Evolutionary conservation across 139 green algal species (phyloP).

Genomic region (Parachlorella kessleri): DNA sequence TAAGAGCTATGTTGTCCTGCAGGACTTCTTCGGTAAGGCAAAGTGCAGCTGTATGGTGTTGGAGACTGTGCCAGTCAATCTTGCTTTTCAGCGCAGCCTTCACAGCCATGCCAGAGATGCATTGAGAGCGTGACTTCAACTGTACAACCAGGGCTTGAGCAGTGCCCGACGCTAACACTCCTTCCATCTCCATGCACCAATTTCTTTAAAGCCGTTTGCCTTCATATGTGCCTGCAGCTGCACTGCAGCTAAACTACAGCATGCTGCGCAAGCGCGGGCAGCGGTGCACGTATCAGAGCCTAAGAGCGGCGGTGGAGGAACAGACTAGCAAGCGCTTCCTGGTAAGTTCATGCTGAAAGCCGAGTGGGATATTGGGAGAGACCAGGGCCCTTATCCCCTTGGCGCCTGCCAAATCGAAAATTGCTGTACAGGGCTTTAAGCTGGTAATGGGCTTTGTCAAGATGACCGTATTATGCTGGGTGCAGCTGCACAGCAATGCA

Average conservation of each 20-base stretch:
- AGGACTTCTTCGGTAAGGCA: slow-evolving; percentile 42
- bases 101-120: neutral
- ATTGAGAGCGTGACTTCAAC: neutral
- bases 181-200: neutral
- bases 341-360: too few relatives aligned
- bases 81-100: neutral
- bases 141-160: neutral
- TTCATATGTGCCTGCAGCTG: neutral
- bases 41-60: neutral
- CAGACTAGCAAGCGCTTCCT: slow-evolving; percentile 26
- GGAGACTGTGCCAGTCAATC: neutral
- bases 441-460: too few relatives aligned
- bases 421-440: too few relatives aligned
- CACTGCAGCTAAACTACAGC: slow-evolving; percentile 28
- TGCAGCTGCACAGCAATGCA: too few relatives aligned
- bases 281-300: slow-evolving; percentile 26
- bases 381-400: too few relatives aligned
- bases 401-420: too few relatives aligned
- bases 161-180: neutral
- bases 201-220: neutral
- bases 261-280: slow-evolving; percentile 26
- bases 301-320: slow-evolving; percentile 40
- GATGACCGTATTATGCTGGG: too few relatives aligned
- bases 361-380: too few relatives aligned
- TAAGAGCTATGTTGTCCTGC: neutral